Conservation (phyloP, 2,329 filamentous ascomycete species). For the Arthrobotrys sinensis region DNA sequence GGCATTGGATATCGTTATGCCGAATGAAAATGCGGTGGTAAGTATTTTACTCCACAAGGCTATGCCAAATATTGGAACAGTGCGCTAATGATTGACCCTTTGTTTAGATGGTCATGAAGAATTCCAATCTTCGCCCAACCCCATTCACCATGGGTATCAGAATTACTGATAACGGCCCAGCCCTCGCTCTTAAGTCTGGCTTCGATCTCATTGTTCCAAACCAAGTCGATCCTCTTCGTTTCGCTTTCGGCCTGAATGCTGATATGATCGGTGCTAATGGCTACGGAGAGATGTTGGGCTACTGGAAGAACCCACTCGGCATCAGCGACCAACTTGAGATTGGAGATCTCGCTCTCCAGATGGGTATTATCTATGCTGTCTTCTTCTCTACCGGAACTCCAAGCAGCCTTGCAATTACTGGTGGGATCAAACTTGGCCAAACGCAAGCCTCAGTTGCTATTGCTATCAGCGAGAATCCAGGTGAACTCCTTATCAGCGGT, state of each 20-base stretch:
- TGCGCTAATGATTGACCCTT: neutral
- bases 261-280: slow-evolving; percentile 29
- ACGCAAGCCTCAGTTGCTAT: slow-evolving; percentile 24
- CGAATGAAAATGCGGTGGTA: slow-evolving; percentile 16
- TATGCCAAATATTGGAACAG: no score
- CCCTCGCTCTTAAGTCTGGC: slow-evolving; percentile 21
- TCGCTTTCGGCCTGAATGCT: slow-evolving; percentile 24
- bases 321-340: slow-evolving; percentile 28
- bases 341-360: slow-evolving; percentile 26
- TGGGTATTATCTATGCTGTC: slow-evolving; percentile 27
- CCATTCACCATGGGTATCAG: slow-evolving; percentile 23
- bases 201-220: slow-evolving; percentile 33
- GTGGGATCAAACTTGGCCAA: slow-evolving; percentile 23
- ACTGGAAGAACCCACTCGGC: slow-evolving; percentile 31
- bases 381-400: slow-evolving; percentile 24
- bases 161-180: slow-evolving; percentile 13
- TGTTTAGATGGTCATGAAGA: slow-evolving; percentile 27
- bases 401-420: slow-evolving; percentile 23
- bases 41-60: neutral
- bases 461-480: slow-evolving; percentile 18
- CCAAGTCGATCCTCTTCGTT: slow-evolving; percentile 14
- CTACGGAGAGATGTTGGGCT: slow-evolving; percentile 36
- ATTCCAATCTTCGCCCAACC: slow-evolving; percentile 23
- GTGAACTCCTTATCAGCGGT: slow-evolving; percentile 22
- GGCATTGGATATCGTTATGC: slow-evolving; percentile 26